A percentile compares a stretch with the other conserved stretches of the same genome.
phyloP scores from a whole-genome alignment of 2,329 filamentous ascomycete species.

The Teratosphaeria pseudoeucalypti region DNA sequence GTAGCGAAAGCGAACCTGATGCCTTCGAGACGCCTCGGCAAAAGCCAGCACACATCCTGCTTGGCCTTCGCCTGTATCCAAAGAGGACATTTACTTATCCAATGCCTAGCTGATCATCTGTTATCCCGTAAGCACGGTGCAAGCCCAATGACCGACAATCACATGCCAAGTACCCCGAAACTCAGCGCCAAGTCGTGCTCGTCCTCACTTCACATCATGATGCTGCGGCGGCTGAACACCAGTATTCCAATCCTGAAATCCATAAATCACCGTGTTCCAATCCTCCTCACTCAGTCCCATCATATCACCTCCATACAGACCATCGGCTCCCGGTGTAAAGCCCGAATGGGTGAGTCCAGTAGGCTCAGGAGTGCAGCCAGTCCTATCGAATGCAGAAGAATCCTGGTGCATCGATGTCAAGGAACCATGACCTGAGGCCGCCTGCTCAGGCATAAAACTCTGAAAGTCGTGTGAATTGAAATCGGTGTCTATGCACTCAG shows the following conservation, averaged over 20 bases:
- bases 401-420: neutral
- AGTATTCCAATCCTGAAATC: conserved; percentile 7
- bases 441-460: conserved; percentile 3
- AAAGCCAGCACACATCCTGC: too few relatives aligned
- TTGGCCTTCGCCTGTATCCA: too few relatives aligned
- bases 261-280: conserved; percentile 21
- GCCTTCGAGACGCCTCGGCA: too few relatives aligned
- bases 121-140: neutral
- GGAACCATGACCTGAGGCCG: conserved; percentile 6
- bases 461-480: conserved; percentile 15
- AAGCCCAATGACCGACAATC: neutral
- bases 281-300: conserved; percentile 23
- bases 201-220: neutral
- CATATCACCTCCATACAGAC: conserved; percentile 11
- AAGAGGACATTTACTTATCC: too few relatives aligned
- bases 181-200: neutral
- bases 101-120: too few relatives aligned
- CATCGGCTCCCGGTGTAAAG: neutral
- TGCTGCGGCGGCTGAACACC: neutral
- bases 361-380: conserved; percentile 11
- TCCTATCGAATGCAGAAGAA: neutral
- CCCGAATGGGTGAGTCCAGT: conserved; percentile 10
- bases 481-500: neutral
- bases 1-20: too few relatives aligned
- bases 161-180: neutral